These are phyloP conservation scores for Sugiyamaella japonica DNA, from an alignment of 1,139 yeast species.

Conservation along the genomic window DNA sequence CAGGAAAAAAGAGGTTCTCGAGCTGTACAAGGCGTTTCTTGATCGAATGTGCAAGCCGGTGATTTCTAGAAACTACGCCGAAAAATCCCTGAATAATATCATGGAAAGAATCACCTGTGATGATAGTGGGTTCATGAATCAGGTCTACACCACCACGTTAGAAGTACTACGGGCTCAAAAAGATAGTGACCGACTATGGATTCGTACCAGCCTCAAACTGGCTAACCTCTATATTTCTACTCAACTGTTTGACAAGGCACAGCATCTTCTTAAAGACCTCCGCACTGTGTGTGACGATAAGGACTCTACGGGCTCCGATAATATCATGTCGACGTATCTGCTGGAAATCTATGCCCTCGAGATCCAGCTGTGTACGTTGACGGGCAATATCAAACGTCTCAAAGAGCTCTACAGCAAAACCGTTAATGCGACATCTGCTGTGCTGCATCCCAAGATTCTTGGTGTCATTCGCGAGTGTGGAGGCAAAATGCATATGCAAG, in stretches of 20 bases:
- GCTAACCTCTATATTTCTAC: slow-evolving; percentile 51
- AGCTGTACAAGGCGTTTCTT: slow-evolving; percentile 39
- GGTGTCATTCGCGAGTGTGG: slow-evolving; percentile 77
- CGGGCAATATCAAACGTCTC: slow-evolving; percentile 46
- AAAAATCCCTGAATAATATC: slow-evolving; percentile 60
- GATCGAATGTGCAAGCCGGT: slow-evolving; percentile 15
- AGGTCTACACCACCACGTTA: slow-evolving; percentile 36
- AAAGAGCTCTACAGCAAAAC: slow-evolving; percentile 53
- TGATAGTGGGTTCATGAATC: slow-evolving; percentile 34
- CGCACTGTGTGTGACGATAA: slow-evolving; percentile 41
- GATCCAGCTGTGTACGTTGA: slow-evolving; percentile 52
- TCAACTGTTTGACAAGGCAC: slow-evolving; percentile 44
- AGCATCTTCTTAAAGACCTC: slow-evolving; percentile 45
- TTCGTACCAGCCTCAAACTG: slow-evolving; percentile 55
- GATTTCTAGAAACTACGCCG: slow-evolving; percentile 49
- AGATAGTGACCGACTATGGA: slow-evolving; percentile 54
- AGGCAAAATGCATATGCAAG: slow-evolving; percentile 64
- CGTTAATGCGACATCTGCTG: slow-evolving; percentile 54
- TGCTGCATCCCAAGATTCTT: slow-evolving; percentile 71
- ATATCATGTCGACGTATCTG: slow-evolving; percentile 39
- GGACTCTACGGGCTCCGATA: slow-evolving; percentile 16
- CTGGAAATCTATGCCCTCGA: slow-evolving; percentile 68
- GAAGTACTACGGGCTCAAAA: slow-evolving; percentile 31
- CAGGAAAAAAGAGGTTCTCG: slow-evolving; percentile 42
- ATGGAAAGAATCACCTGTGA: slow-evolving; percentile 40